Conservation (phyloP, 1,284 basidiomycete genomes). For the Ganoderma lucidum region DNA sequence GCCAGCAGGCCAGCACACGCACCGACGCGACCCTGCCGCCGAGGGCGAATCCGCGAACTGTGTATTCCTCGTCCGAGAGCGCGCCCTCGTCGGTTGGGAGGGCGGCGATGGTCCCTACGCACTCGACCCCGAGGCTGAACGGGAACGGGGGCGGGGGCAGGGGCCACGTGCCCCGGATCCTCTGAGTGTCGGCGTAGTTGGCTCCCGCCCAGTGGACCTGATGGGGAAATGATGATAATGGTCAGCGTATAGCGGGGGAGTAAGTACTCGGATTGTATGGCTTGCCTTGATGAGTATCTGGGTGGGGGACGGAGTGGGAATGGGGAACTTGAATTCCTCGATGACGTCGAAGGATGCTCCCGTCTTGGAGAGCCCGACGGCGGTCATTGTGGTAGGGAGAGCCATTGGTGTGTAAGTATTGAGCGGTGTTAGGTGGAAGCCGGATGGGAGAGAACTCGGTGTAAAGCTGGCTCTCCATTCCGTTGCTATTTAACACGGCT, state of each 20-base stretch:
- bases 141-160: not conserved
- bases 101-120: not conserved
- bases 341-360: not conserved
- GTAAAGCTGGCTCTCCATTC: not conserved
- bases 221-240: no score
- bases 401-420: not conserved
- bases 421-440: not conserved
- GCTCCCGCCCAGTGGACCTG: not conserved
- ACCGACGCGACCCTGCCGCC: not conserved
- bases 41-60: not conserved
- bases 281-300: conserved; percentile 7
- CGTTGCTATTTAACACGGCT: not conserved
- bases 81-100: not conserved
- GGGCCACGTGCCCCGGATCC: not conserved
- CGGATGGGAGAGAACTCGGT: not conserved
- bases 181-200: not conserved
- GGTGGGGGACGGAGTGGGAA: not conserved
- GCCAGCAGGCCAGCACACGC: not conserved
- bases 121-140: not conserved
- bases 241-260: not conserved
- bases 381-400: not conserved
- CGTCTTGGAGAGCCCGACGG: conserved; percentile 5
- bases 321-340: conserved; percentile 3
- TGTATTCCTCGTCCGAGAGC: conserved; percentile 5
- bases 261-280: not conserved